These are phyloP conservation scores for Lolium perenne DNA, from an alignment of 176 grass and related monocot species.

Conservation along the genomic window DNA sequence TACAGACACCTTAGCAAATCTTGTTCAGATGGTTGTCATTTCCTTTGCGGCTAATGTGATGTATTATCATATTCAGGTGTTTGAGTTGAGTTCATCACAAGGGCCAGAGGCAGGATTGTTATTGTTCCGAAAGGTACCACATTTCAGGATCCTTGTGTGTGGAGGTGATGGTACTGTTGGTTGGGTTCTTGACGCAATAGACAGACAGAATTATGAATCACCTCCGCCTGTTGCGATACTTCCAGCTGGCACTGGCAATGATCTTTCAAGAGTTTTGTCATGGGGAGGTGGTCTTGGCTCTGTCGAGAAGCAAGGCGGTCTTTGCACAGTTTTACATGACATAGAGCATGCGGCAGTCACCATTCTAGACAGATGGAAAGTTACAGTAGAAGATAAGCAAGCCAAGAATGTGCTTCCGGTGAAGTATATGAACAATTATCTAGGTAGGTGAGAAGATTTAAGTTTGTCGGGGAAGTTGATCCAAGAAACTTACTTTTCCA, in stretches of 20 bases:
- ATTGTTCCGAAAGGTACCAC: conserved; percentile 74
- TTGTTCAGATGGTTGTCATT: not conserved
- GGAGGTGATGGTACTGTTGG: conserved; percentile 80
- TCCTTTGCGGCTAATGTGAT: conserved; percentile 26
- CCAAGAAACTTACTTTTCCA: conserved; percentile 31
- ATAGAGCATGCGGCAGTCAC: conserved; percentile 75
- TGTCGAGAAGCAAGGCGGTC: conserved; percentile 68
- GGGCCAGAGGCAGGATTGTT: conserved; percentile 62
- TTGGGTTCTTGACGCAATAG: conserved; percentile 77
- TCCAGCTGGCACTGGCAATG: conserved; percentile 88
- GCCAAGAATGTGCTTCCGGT: conserved; percentile 43
- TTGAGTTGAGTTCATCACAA: conserved; percentile 72
- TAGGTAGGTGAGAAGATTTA: conserved; percentile 52
- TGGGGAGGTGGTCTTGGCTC: conserved; percentile 76
- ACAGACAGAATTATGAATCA: conserved; percentile 73
- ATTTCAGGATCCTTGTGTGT: conserved; percentile 81
- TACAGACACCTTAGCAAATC: not conserved
- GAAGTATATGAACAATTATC: conserved; percentile 83
- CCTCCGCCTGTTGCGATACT: conserved; percentile 81
- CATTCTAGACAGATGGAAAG: conserved; percentile 79
- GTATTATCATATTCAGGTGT: conserved; percentile 51
- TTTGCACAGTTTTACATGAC: conserved; percentile 56
- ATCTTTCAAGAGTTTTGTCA: conserved; percentile 74
- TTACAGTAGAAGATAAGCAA: conserved; percentile 60
- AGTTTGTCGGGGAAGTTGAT: not conserved